Evolutionary conservation across 2,329 filamentous ascomycete species (phyloP).

Genomic region (Metarhizium robertsii): DNA sequence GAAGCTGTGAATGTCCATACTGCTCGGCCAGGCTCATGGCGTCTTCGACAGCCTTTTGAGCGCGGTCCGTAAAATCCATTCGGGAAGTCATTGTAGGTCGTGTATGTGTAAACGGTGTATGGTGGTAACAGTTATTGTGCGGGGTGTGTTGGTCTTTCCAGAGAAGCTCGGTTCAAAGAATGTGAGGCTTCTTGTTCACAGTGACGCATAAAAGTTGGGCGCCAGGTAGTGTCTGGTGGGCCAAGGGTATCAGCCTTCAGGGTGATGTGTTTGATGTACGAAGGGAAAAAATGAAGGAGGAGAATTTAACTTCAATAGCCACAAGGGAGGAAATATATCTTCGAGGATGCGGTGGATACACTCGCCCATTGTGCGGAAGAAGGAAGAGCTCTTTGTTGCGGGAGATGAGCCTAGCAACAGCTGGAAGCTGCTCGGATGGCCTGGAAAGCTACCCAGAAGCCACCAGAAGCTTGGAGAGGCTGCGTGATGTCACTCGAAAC

Average conservation of each 20-base stretch:
- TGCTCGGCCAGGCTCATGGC: constrained; percentile 81
- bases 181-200: background rate
- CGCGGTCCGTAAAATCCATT: constrained; percentile 91
- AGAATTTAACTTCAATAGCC: background rate
- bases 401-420: constrained; percentile 3
- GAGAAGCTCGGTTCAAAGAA: background rate
- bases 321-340: constrained; percentile 3
- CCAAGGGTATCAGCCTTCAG: background rate
- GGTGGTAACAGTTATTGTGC: background rate
- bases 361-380: background rate
- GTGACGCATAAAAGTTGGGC: constrained; percentile 1
- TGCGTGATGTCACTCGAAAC: constrained; percentile 25
- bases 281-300: background rate
- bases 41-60: constrained; percentile 81
- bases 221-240: background rate
- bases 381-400: background rate
- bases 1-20: constrained; percentile 83
- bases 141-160: background rate
- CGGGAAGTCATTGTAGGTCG: constrained; percentile 54
- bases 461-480: constrained; percentile 20
- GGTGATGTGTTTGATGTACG: background rate
- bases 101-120: background rate
- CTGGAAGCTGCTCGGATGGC: constrained; percentile 12
- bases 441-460: constrained; percentile 20
- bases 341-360: background rate